Evolutionary conservation across 495 filamentous ascomycete genomes (phyloP), one percentile per base, ranked within the genome.

Genomic region (Xylaria curta): DNA sequence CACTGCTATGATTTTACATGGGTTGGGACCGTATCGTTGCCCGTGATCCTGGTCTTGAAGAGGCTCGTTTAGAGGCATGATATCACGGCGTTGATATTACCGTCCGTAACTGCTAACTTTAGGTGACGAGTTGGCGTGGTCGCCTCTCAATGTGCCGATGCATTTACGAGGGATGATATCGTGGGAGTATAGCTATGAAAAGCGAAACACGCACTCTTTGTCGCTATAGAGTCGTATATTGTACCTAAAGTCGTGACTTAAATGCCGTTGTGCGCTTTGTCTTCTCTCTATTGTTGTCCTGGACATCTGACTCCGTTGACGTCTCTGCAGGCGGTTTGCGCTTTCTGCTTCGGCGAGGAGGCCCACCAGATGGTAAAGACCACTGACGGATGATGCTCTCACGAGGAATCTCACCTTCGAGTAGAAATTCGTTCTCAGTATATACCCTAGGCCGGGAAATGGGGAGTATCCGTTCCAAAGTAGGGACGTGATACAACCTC

Each of bases 71-170:
- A 63, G 68, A 42, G 68, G 62, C 21, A 68, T 44, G 17, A 66
- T 58, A 9, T 70, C 28, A 31, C 28, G 28, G 28, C 28, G 28
- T 31, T 1, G 61, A 40, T 78, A 76, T 44, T 76, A 74, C 49
- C 74, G 40, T 53, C 82, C 79, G 47, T 76, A 73, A 12, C 54
- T 56, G 26, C 38, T 66, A 62, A 4, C 46, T 60, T n/a, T 74
- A 65, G 15, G 24, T 1, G 21, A 38, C 21, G 28, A 17, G 10
- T 36, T 47, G n/a, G 63, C 68, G 47, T 73, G 73, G 21, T 72
- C 66, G 28, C 63, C 51, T 47, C 51, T 31, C 31, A 72, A 62
- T 28, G 19, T 70, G 40, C 19, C 66, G 38, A 17, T 56, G 28
- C 36, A 24, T 49, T 26, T 49, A n/a, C 4, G 36, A 58, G 15